phyloP scores from a whole-genome alignment of 163 green algal species.

The Coccomyxa subellipsoidea region DNA sequence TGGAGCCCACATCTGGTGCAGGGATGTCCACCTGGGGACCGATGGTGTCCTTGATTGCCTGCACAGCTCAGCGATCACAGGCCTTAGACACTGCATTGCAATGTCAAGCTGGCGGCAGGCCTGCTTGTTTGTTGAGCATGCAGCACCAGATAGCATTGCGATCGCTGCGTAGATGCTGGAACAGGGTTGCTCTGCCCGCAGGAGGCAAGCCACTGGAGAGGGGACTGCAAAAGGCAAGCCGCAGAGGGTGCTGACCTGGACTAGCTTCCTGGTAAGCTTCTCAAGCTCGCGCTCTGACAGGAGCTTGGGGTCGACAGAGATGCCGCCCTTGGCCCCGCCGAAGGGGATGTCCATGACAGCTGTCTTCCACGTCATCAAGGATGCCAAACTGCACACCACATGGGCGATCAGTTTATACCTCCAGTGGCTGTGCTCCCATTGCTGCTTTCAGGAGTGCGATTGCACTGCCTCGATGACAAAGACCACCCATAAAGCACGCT shows the following conservation, averaged over 20 bases:
- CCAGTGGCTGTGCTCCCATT: too few species aligned
- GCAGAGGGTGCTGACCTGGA: slow-evolving; percentile 56
- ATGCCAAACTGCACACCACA: slow-evolving; percentile 62
- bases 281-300: slow-evolving; percentile 82
- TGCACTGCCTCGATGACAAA: too few species aligned
- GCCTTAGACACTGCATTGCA: too few species aligned
- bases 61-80: neutral
- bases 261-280: slow-evolving; percentile 87
- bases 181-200: too few species aligned
- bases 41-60: slow-evolving; percentile 54
- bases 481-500: too few species aligned
- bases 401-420: too few species aligned
- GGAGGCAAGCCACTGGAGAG: neutral
- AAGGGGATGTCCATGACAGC: slow-evolving; percentile 96
- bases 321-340: slow-evolving; percentile 81
- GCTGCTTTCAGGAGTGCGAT: too few species aligned
- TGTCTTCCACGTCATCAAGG: slow-evolving; percentile 97
- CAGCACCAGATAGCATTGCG: too few species aligned
- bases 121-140: too few species aligned
- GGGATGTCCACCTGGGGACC: slow-evolving; percentile 59
- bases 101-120: too few species aligned
- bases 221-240: too few species aligned
- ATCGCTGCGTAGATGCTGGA: too few species aligned
- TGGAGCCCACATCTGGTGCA: slow-evolving; percentile 47
- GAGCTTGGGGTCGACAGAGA: slow-evolving; percentile 69